Base-by-base conservation (phyloP, 2,329 filamentous ascomycete species). In the Huntiella decipiens region DNA sequence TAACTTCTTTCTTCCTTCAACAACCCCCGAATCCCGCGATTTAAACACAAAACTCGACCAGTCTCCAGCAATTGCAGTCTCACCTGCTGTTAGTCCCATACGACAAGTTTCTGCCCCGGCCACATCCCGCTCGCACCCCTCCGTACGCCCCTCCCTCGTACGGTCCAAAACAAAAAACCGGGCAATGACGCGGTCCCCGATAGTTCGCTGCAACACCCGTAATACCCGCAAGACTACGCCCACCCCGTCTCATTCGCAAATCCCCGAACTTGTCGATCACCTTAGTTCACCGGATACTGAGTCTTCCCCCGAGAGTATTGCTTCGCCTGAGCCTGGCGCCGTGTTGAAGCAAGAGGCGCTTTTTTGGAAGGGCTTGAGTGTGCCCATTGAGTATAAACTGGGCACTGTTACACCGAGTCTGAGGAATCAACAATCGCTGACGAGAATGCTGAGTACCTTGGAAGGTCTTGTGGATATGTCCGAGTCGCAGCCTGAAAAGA, bases 381-480 rank as follows among this genome's bases (percentile, higher is more conserved):
- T 41, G 11, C 38, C 38, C 12, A 41, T 41, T 41, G 38, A 41
- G 22, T 41, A 41, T 15, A 22, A 41, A 28, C 31, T 41, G 38
- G 38, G 38, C 7, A 41, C 38, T 19, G 38, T 31, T 8, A 19
- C 38, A 15, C n/a, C 11, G 38, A 41, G 19, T 31, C 7, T 4
- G 11, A 22, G 22, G 15, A 41, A 41, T 31, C 19, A 28, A 28
- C n/a, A 41, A 28, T n/a, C 38, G 8, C 19, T 41, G 16, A 6
- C 10, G 38, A 41, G 19, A 19, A 41, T 41, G 38, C 5, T 41
- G 11, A 28, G 19, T 8, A 31, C 38, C 7, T 15, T 41, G 10
- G 19, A 19, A 17, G 38, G 17, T 3, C 15, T 17, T 3, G 12
- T 28, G 38, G 22, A 11, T 12, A 13, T 41, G 19, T 10, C 22